Conservation (phyloP, 345 rosid genomes). For the Linum tenue region DNA sequence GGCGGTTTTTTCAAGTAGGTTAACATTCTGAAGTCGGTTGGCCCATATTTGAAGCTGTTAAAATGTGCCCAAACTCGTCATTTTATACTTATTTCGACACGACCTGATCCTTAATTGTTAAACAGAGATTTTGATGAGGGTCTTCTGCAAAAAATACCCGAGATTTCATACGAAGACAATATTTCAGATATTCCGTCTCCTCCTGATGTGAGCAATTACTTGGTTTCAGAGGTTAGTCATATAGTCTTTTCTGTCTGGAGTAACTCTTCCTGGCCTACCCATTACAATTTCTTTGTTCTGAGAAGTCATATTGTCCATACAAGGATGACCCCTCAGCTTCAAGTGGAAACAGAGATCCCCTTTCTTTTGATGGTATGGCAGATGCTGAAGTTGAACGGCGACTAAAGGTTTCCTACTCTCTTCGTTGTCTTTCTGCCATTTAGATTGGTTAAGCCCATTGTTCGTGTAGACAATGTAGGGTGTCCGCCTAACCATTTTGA, state of each 20-base stretch:
- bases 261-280: not conserved
- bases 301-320: constrained; percentile 19
- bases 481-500: not conserved
- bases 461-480: not conserved
- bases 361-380: constrained; percentile 72
- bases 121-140: constrained; percentile 91
- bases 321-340: constrained; percentile 65
- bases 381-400: constrained; percentile 82
- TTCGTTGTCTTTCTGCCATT: not conserved
- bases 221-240: constrained; percentile 79
- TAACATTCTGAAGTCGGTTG: not conserved
- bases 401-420: constrained; percentile 47
- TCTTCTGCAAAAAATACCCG: constrained; percentile 65
- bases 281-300: constrained; percentile 1
- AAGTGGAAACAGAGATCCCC: constrained; percentile 65
- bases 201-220: constrained; percentile 92
- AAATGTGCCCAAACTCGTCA: constrained; percentile 8
- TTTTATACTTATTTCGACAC: constrained; percentile 13
- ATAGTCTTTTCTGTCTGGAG: constrained; percentile 5
- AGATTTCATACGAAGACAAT: constrained; percentile 82
- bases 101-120: constrained; percentile 18
- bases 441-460: constrained; percentile 1
- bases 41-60: constrained; percentile 6
- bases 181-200: constrained; percentile 56
- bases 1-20: constrained; percentile 94